Evolutionary conservation across 1,284 basidiomycete species (phyloP), one percentile per base, ranked within the genome.

Genomic region (Irpex lacteus): DNA sequence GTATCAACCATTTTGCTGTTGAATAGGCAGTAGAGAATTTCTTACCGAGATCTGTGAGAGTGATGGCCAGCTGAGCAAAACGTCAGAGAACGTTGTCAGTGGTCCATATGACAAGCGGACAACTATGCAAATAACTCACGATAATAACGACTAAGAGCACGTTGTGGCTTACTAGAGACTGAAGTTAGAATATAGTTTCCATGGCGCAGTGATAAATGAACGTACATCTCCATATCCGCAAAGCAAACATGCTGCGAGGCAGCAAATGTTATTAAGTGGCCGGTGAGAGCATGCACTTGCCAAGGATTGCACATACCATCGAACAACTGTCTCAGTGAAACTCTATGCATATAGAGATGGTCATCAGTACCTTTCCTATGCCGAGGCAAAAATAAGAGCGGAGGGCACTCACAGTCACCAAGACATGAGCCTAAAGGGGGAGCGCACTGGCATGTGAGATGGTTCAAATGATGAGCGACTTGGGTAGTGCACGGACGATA

Each of bases 251-350:
- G 18, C 72, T 74, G 60, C 5, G 19, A 6, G 32, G 5, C 32
- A 6, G 6, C 0, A 34, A 6, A 63, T 15, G 53, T 1, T 19
- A 40, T n/a, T 21, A 52, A 56, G 26, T 18, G 21, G 21, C 19
- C 6, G 49, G 49, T 50, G 21, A 49, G 40, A 15, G 62, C 2
- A 36, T 3, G 52, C 15, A 34, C 18, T 1, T 47, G 26, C 19
- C 8, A 55, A 1, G 11, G 11, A 40, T 1, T 32, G 1, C 2
- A 38, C 70, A 21, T 61, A 74, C 72, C 64, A 61, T 55, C 73
- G 65, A 9, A 73, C 69, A 6, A 70, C 59, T 58, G 71, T 69
- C 63, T 72, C 67, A 26, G 69, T 70, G 36, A 72, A 32, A 3
- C 68, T 69, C 72, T 73, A n/a, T 1, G 3, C 0, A 34, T 18